A percentile compares a stretch with the other conserved stretches of the same genome.
These are phyloP conservation scores for Annona cherimola DNA, from an alignment of 164 flowering plant genomes.

Conservation along the genomic window DNA sequence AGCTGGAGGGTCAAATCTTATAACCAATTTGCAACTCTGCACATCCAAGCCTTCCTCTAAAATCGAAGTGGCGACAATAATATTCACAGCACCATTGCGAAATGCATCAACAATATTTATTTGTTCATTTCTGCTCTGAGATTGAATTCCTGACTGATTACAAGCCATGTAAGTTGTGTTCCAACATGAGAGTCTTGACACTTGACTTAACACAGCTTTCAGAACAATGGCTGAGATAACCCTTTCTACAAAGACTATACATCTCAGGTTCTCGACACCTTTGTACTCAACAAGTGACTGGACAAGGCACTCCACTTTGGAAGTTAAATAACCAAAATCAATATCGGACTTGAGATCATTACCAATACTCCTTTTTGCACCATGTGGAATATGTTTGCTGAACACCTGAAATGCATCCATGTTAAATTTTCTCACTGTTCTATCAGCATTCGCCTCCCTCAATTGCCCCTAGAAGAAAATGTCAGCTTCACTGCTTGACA, in stretches of 20 bases:
- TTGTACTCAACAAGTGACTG: no score
- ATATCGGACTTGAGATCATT: no score
- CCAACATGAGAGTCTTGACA: slow-evolving; percentile 48
- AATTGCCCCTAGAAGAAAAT: slow-evolving; percentile 34
- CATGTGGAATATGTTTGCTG: slow-evolving; percentile 31
- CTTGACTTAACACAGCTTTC: slow-evolving; percentile 33
- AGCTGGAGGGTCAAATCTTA: slow-evolving; percentile 78
- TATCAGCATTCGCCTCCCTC: slow-evolving; percentile 31
- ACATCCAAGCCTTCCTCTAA: slow-evolving; percentile 97
- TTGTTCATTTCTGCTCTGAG: slow-evolving; percentile 61
- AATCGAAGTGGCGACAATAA: slow-evolving; percentile 85
- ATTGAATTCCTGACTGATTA: slow-evolving; percentile 35
- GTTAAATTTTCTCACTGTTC: slow-evolving; percentile 38
- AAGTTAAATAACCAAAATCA: no score
- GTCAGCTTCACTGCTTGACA: slow-evolving; percentile 28
- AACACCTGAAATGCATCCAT: slow-evolving; percentile 36
- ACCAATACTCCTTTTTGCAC: no score
- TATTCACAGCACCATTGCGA: slow-evolving; percentile 65
- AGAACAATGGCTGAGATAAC: slow-evolving; percentile 70
- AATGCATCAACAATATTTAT: slow-evolving; percentile 65
- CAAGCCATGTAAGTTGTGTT: slow-evolving; percentile 65
- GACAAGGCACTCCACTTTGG: no score
- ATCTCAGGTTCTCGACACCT: slow-evolving; percentile 51
- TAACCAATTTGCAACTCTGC: slow-evolving; percentile 85
- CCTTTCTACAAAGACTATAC: slow-evolving; percentile 86